A percentile compares a stretch with the other conserved stretches of the same genome.
These are phyloP conservation scores for Rhodotorula babjevae DNA, from an alignment of 768 basidiomycete genomes.

Conservation along the genomic window DNA sequence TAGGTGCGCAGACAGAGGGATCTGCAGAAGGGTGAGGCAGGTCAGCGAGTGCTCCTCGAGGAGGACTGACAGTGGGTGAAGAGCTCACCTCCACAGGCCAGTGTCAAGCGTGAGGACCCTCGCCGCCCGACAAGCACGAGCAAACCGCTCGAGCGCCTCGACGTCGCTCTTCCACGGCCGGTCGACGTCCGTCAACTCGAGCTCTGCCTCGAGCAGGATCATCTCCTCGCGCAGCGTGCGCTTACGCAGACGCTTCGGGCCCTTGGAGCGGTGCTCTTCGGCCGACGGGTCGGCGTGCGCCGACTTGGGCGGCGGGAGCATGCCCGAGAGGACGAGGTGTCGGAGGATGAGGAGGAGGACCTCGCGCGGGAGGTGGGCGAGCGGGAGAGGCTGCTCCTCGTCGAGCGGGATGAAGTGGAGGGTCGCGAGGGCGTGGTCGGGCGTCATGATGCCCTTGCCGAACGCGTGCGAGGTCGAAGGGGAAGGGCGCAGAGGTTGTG, in stretches of 20 bases:
- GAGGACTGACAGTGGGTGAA: not conserved
- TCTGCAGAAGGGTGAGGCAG: not conserved
- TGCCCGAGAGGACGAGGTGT: slow-evolving; percentile 26
- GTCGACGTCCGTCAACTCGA: slow-evolving; percentile 21
- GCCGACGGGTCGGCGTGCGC: not conserved
- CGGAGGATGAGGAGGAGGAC: slow-evolving; percentile 38
- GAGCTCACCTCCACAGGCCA: slow-evolving; percentile 23
- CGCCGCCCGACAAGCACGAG: slow-evolving; percentile 23
- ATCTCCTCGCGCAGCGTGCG: slow-evolving; percentile 32
- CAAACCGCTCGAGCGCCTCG: slow-evolving; percentile 36
- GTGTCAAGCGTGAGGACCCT: slow-evolving; percentile 28
- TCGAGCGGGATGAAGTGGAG: slow-evolving; percentile 34
- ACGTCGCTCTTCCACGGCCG: slow-evolving; percentile 33
- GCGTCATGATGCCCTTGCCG: not conserved
- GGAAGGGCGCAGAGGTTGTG: not conserved
- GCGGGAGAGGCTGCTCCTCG: slow-evolving; percentile 21
- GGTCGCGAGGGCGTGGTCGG: slow-evolving; percentile 16
- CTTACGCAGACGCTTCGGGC: slow-evolving; percentile 6
- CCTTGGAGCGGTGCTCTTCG: not conserved
- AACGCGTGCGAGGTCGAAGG: not conserved
- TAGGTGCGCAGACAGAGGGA: slow-evolving; percentile 12
- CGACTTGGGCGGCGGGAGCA: slow-evolving; percentile 17
- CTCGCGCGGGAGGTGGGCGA: slow-evolving; percentile 37
- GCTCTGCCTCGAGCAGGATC: slow-evolving; percentile 15
- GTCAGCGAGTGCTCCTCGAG: too few species aligned